These are phyloP conservation scores for Myrmaecium sp. DNA, from an alignment of 2,329 filamentous ascomycete species.

Conservation along the genomic window DNA sequence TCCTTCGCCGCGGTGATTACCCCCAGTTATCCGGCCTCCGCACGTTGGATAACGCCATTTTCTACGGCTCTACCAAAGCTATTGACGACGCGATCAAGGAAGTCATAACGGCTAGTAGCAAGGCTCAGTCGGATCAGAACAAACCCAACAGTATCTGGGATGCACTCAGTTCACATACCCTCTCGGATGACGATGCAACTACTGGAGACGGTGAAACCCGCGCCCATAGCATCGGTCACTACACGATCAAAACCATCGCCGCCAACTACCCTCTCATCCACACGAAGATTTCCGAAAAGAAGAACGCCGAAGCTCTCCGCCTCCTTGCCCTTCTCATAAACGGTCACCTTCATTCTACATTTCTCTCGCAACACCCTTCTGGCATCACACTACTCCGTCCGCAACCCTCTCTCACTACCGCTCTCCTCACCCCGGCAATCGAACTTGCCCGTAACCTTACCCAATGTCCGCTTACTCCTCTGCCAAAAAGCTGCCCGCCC, in stretches of 20 bases:
- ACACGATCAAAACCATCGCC: conserved; percentile 46
- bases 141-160: conserved; percentile 42
- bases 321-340: conserved; percentile 62
- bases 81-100: conserved; percentile 26
- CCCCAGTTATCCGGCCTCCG: conserved; percentile 59
- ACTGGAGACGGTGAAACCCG: conserved; percentile 45
- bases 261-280: conserved; percentile 51
- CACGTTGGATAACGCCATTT: conserved; percentile 51
- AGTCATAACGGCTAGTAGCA: conserved; percentile 37
- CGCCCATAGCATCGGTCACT: conserved; percentile 56
- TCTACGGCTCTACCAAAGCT: conserved; percentile 47
- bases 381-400: conserved; percentile 76
- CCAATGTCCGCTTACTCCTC: conserved; percentile 55
- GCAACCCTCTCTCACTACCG: conserved; percentile 54
- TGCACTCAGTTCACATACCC: no score
- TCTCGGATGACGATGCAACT: conserved; percentile 37
- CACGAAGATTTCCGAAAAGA: conserved; percentile 38
- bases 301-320: conserved; percentile 41
- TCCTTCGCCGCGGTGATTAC: conserved; percentile 60
- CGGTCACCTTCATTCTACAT: conserved; percentile 67
- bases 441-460: conserved; percentile 60
- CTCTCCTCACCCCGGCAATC: conserved; percentile 51
- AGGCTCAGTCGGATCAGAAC: conserved; percentile 40
- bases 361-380: conserved; percentile 35
- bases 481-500: conserved; percentile 67